A percentile compares a stretch with the other conserved stretches of the same genome.
phyloP scores from a whole-genome alignment of 2,329 filamentous ascomycete genomes.

The Tolypocladium paradoxum region DNA sequence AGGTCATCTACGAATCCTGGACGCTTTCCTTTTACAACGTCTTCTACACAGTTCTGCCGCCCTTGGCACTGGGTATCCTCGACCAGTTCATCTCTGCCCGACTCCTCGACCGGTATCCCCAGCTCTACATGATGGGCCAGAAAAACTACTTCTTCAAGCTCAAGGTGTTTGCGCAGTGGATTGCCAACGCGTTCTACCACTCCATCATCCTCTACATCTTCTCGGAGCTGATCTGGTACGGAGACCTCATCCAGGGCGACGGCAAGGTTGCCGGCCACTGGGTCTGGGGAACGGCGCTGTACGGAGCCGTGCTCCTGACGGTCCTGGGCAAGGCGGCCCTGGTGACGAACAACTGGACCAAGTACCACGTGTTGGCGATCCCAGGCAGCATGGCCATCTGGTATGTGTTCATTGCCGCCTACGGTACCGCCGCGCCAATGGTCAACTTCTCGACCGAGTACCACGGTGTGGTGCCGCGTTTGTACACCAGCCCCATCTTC shows the following conservation, averaged over 20 bases:
- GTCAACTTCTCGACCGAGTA: slow-evolving; percentile 75
- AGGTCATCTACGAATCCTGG: slow-evolving; percentile 99
- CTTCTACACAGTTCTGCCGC: slow-evolving; percentile 89
- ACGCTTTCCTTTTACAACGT: slow-evolving; percentile 99
- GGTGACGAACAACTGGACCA: slow-evolving; percentile 97
- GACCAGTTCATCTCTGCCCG: slow-evolving; percentile 96
- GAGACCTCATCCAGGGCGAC: slow-evolving; percentile 67
- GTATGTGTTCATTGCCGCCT: slow-evolving; percentile 81
- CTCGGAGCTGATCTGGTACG: slow-evolving; percentile 68
- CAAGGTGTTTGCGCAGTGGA: slow-evolving; percentile 87
- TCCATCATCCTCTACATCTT: slow-evolving; percentile 87
- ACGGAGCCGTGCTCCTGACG: slow-evolving; percentile 85
- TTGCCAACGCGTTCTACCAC: slow-evolving; percentile 90
- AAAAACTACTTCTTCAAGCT: slow-evolving; percentile 88
- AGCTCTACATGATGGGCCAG: slow-evolving; percentile 88
- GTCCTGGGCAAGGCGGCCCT: slow-evolving; percentile 91
- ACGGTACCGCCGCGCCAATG: slow-evolving; percentile 77
- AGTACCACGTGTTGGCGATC: slow-evolving; percentile 92
- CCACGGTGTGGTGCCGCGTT: slow-evolving; percentile 66
- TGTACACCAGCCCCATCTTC: slow-evolving; percentile 76
- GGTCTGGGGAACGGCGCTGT: slow-evolving; percentile 95
- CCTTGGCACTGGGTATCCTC: slow-evolving; percentile 88
- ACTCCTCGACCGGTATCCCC: slow-evolving; percentile 87
- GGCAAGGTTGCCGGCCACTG: slow-evolving; percentile 84
- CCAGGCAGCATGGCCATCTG: slow-evolving; percentile 87